Conservation (phyloP, 1,284 basidiomycete genomes). For the Trichosporon sp. region DNA sequence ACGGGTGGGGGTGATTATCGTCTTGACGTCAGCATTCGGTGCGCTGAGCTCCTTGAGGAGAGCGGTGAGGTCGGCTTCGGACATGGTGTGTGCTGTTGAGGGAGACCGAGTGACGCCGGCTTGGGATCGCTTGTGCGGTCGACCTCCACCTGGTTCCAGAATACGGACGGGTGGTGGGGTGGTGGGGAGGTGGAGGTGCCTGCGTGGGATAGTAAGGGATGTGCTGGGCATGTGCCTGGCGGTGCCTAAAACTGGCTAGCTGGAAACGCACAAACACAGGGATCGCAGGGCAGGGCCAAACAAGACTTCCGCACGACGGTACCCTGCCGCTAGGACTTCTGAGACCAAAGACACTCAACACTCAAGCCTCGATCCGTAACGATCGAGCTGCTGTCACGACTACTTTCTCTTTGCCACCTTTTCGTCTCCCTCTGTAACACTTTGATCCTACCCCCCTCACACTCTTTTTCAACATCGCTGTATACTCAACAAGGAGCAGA, state of each 20-base stretch:
- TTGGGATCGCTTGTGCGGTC: not conserved
- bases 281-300: not conserved
- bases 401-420: not conserved
- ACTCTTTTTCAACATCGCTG: not conserved
- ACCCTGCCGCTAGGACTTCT: not conserved
- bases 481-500: not conserved
- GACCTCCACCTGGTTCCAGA: conserved; percentile 9
- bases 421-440: not conserved
- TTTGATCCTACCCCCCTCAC: not conserved
- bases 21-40: conserved; percentile 3
- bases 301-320: not conserved
- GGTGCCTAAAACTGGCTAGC: not conserved
- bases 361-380: not conserved
- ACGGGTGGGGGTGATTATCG: conserved; percentile 4
- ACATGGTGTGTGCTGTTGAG: conserved; percentile 1
- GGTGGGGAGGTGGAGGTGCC: not conserved
- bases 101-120: not conserved
- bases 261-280: not conserved
- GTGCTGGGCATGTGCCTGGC: conserved; percentile 7
- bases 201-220: conserved; percentile 11
- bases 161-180: not conserved
- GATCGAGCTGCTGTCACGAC: not conserved
- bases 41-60: conserved; percentile 25
- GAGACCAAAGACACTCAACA: too few species aligned
- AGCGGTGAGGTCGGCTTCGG: conserved; percentile 21